Base-by-base conservation (phyloP, 169 alveolate species). In the Cryptosporidium ryanae region DNA sequence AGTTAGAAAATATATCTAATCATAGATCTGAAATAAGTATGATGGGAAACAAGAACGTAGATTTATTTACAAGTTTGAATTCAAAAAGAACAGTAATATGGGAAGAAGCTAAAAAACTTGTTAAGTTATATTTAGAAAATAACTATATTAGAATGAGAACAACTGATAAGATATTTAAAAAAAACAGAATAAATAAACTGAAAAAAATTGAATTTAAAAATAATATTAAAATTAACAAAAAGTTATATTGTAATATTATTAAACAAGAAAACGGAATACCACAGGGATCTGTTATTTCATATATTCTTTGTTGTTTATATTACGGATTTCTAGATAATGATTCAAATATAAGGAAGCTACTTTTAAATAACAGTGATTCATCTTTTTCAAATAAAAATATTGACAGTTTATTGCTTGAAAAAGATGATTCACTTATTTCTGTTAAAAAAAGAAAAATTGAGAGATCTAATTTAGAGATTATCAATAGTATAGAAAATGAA, bases 271-370 rank as follows among this genome's bases (percentile, higher is more conserved):
- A 38, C 46, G 87, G 87, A 7, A 76, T 76, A 12, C 87, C 87
- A 59, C 87, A 76, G 59, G 87, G 87, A 57, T 76, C 87, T 3
- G 65, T 64, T 23, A 27, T 76, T 44, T 76, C 87, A 1, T 61
- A 76, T 43, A 59, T 76, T 13, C 48, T 76, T 4, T 76, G 87
- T 50, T 59, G 87, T 34, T 65, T 76, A 7, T 76, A 76, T 13
- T 76, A 54, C n/a, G 76, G 76, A 8, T 59, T 55, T 34, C 2
- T 76, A 43, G 87, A 76, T 48, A 29, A 15, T 17, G 29, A 76
- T 43, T 52, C 63, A 1, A 61, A 76, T 17, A 38, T 76, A 0
- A 44, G 38, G 12, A 59, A 34, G 18, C 38, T 76, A 32, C n/a
- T 76, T 7, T 23, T 10, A 23, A 61, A 52, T 12, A 52, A 1